phyloP scores from a whole-genome alignment of 257 asterid species.

The Coffea canephora region DNA sequence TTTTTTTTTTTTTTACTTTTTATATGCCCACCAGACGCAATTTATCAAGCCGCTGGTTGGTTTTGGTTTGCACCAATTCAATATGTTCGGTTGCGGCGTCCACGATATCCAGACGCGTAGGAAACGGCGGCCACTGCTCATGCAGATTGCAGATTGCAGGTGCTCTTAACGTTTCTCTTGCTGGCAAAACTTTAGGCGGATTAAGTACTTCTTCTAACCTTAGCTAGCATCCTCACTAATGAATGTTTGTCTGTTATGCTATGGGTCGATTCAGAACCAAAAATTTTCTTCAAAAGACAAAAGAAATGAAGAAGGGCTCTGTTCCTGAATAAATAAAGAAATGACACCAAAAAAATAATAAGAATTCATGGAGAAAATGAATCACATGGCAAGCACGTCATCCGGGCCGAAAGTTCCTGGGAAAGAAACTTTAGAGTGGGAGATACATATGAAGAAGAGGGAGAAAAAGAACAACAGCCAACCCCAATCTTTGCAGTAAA shows the following conservation, averaged over 20 bases:
- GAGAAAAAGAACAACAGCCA: background rate
- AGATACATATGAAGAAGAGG: background rate
- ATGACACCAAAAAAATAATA: too few species aligned
- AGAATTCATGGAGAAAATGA: background rate
- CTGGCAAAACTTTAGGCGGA: background rate
- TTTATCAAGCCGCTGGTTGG: background rate
- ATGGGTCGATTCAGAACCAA: background rate
- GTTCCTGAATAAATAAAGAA: too few species aligned
- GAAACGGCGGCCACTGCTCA: background rate
- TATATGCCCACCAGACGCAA: background rate
- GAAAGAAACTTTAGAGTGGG: background rate
- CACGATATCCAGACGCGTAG: background rate
- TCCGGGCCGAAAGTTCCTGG: background rate
- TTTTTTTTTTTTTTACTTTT: too few species aligned
- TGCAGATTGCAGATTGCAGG: background rate
- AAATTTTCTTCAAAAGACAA: too few species aligned
- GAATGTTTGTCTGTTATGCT: background rate
- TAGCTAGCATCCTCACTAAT: background rate
- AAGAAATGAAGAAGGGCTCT: too few species aligned
- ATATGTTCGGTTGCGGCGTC: background rate
- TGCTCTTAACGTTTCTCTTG: background rate
- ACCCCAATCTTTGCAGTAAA: background rate
- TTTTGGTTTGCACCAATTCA: background rate
- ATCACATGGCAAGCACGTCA: slow-evolving; percentile 7
- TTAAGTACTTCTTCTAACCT: background rate